phyloP scores from a whole-genome alignment of 129 eudicot genomes.

The Deinandra increscens region DNA sequence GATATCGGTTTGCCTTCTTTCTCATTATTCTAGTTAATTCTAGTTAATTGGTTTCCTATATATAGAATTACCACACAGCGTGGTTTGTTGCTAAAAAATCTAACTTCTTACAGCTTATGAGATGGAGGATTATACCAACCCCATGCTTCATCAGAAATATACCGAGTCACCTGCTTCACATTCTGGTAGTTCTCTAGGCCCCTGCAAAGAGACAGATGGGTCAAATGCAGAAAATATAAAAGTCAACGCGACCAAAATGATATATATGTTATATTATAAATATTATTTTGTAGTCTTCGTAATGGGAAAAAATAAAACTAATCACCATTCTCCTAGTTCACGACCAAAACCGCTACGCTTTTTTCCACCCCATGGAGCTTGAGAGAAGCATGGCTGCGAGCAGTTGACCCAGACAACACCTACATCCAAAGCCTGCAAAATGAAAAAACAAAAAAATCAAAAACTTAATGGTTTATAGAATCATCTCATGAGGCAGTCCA shows the following conservation, averaged over 20 bases:
- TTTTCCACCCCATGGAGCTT: constrained; percentile 97
- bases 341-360: constrained; percentile 95
- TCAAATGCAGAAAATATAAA: neutral
- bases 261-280: neutral
- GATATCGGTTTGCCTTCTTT: constrained; percentile 1
- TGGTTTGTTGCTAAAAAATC: neutral
- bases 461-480: neutral
- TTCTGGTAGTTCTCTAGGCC: constrained; percentile 78
- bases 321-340: constrained; percentile 75
- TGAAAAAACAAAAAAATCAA: neutral
- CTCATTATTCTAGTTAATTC: neutral
- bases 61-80: neutral
- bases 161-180: constrained; percentile 78
- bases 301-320: neutral
- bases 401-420: constrained; percentile 88
- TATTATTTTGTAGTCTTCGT: neutral
- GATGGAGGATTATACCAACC: constrained; percentile 86
- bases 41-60: neutral
- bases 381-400: constrained; percentile 94
- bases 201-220: constrained; percentile 3
- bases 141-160: constrained; percentile 68
- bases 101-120: constrained; percentile 34
- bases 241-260: neutral
- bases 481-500: neutral
- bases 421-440: constrained; percentile 57